Evolutionary conservation across 805 yeast species (phyloP).

Genomic region (Yarrowia yakushimensis): DNA sequence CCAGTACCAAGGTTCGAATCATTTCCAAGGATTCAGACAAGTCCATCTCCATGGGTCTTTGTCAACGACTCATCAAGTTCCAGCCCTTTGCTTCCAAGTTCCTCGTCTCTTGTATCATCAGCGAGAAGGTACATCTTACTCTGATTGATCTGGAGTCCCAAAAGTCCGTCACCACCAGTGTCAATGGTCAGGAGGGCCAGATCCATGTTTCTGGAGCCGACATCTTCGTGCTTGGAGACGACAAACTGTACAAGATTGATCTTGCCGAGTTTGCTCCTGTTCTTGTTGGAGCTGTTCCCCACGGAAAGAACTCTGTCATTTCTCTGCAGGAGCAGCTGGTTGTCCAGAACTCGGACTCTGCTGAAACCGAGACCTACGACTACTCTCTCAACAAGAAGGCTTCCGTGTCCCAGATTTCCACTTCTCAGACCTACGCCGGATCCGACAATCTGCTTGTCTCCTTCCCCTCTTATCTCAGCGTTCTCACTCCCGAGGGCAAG

Average conservation of each 20-base stretch:
- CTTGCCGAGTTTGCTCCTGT: slow-evolving; percentile 16
- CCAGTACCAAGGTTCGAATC: slow-evolving; percentile 3
- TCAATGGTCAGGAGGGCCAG: slow-evolving; percentile 16
- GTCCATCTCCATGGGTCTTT: slow-evolving; percentile 5
- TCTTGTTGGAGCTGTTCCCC: neutral
- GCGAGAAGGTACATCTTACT: slow-evolving; percentile 11
- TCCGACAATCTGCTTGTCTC: neutral
- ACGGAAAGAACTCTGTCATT: neutral
- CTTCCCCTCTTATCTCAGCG: neutral
- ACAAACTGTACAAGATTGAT: slow-evolving; percentile 20
- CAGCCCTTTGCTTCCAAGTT: slow-evolving; percentile 19
- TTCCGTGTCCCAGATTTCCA: neutral
- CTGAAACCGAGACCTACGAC: neutral
- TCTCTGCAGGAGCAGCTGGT: neutral
- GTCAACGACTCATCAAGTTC: slow-evolving; percentile 9
- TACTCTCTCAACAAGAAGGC: neutral
- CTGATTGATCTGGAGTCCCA: slow-evolving; percentile 2
- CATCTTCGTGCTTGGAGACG: slow-evolving; percentile 14
- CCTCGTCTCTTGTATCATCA: slow-evolving; percentile 8
- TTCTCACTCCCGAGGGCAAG: neutral
- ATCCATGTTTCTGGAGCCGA: neutral
- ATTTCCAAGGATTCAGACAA: neutral
- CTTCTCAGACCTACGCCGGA: neutral
- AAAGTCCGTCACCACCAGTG: slow-evolving; percentile 13
- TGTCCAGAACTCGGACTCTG: slow-evolving; percentile 11